Conservation (phyloP, 2,329 filamentous ascomycete genomes). For the Daldinia eschscholtzii region DNA sequence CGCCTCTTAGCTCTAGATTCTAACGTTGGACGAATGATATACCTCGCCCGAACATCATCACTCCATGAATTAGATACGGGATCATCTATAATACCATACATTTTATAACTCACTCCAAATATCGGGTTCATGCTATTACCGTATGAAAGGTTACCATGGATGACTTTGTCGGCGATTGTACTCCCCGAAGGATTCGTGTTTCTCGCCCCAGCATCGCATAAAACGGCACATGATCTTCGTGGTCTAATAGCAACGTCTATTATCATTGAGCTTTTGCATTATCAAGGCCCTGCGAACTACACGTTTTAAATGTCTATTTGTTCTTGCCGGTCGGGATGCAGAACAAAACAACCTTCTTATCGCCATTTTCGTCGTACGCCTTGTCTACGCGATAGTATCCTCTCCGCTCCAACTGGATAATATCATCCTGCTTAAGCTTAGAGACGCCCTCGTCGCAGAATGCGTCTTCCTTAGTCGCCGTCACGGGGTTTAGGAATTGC, state of each 20-base stretch:
- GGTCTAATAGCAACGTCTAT: conserved; percentile 10
- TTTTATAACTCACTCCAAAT: not conserved
- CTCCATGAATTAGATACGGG: not conserved
- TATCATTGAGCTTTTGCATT: conserved; percentile 6
- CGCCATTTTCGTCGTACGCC: conserved; percentile 64
- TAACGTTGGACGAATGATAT: conserved; percentile 3
- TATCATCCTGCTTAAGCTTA: conserved; percentile 84
- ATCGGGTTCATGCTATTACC: not conserved
- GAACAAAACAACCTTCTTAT: conserved; percentile 68
- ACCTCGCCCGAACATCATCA: not conserved
- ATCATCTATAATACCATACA: conserved; percentile 4
- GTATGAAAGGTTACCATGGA: not conserved
- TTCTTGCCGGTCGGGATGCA: conserved; percentile 69
- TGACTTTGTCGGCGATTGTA: not conserved
- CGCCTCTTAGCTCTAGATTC: not conserved
- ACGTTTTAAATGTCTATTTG: conserved; percentile 52
- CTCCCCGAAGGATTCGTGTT: not conserved
- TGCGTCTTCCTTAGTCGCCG: conserved; percentile 79
- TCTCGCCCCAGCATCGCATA: conserved; percentile 2
- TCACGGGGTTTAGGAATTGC: conserved; percentile 82
- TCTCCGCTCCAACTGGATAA: conserved; percentile 94
- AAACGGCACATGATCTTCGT: conserved; percentile 1
- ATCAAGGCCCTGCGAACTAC: not conserved
- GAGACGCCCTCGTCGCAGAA: conserved; percentile 85
- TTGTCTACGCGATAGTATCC: conserved; percentile 91